phyloP scores from a whole-genome alignment of 2,329 filamentous ascomycete genomes.

The Aquanectria penicillioides region DNA sequence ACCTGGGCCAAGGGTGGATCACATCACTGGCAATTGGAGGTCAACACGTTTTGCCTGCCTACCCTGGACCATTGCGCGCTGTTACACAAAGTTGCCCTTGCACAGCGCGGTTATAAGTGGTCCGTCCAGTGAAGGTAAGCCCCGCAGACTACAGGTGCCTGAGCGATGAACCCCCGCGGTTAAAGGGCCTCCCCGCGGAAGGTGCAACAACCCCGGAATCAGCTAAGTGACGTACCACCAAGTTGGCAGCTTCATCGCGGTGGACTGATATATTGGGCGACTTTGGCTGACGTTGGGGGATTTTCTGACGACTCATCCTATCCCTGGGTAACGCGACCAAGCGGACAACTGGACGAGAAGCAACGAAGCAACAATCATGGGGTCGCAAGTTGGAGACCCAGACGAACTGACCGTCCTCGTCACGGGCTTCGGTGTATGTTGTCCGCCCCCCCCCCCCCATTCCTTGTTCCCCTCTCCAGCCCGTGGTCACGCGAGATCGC shows the following conservation, averaged over 20 bases:
- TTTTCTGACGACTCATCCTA: not conserved
- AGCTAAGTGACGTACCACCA: conserved; percentile 6
- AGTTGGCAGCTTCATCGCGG: not conserved
- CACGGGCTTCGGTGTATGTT: conserved; percentile 68
- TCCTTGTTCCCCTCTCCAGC: conserved; percentile 9
- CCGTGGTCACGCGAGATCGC: conserved; percentile 25
- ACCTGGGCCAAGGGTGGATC: too few species aligned
- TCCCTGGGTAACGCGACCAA: too few species aligned
- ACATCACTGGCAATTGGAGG: not conserved
- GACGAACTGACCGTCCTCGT: conserved; percentile 68
- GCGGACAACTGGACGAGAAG: not conserved
- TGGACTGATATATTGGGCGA: not conserved
- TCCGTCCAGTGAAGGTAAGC: too few species aligned
- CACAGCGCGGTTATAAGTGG: too few species aligned
- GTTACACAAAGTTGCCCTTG: not conserved
- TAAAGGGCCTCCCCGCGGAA: not conserved
- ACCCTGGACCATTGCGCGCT: not conserved
- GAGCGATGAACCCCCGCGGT: conserved; percentile 1
- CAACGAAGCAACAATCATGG: conserved; percentile 39
- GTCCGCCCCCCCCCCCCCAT: not conserved
- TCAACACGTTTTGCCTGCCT: not conserved
- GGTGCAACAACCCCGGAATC: not conserved
- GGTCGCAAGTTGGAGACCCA: conserved; percentile 47
- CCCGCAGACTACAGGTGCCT: not conserved
- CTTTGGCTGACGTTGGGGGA: not conserved